A percentile compares a stretch with the other conserved stretches of the same genome.
These are phyloP conservation scores for Puccinellia tenuiflora DNA, from an alignment of 176 grass and related monocot genomes.

Conservation along the genomic window DNA sequence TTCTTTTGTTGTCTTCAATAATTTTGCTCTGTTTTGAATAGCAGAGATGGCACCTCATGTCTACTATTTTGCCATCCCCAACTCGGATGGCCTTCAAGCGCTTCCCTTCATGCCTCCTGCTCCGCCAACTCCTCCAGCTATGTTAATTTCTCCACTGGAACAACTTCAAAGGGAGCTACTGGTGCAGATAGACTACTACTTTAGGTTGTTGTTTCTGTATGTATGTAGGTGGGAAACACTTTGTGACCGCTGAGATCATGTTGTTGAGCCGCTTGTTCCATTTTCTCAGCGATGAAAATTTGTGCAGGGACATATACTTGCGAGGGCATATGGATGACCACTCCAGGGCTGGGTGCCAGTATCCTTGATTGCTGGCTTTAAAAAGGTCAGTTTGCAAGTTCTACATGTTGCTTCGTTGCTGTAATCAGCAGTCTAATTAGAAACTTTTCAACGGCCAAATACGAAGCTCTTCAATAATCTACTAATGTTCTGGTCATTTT, in stretches of 20 bases:
- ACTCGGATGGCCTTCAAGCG: slow-evolving; percentile 40
- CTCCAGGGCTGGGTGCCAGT: slow-evolving; percentile 91
- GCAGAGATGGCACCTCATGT: slow-evolving; percentile 52
- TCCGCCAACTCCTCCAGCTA: slow-evolving; percentile 33
- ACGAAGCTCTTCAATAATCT: not conserved
- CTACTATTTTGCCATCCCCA: slow-evolving; percentile 42
- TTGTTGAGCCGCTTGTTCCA: slow-evolving; percentile 9
- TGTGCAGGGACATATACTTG: slow-evolving; percentile 83
- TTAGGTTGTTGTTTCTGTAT: slow-evolving; percentile 52
- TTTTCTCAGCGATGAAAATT: slow-evolving; percentile 66
- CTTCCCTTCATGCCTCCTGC: slow-evolving; percentile 49
- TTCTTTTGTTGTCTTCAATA: slow-evolving; percentile 13
- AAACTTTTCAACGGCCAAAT: not conserved
- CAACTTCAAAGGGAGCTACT: slow-evolving; percentile 30
- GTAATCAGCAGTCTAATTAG: not conserved
- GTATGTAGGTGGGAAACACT: not conserved
- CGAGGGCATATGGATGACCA: slow-evolving; percentile 76
- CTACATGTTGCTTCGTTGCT: not conserved
- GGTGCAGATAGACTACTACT: slow-evolving; percentile 87
- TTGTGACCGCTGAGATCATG: not conserved
- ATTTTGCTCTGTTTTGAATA: slow-evolving; percentile 21
- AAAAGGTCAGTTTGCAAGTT: slow-evolving; percentile 40
- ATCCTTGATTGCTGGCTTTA: slow-evolving; percentile 75
- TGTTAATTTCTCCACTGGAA: slow-evolving; percentile 44
- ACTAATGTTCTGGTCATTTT: slow-evolving; percentile 2